Conservation (phyloP, 805 yeast species). For the Nematodospora valgi region DNA sequence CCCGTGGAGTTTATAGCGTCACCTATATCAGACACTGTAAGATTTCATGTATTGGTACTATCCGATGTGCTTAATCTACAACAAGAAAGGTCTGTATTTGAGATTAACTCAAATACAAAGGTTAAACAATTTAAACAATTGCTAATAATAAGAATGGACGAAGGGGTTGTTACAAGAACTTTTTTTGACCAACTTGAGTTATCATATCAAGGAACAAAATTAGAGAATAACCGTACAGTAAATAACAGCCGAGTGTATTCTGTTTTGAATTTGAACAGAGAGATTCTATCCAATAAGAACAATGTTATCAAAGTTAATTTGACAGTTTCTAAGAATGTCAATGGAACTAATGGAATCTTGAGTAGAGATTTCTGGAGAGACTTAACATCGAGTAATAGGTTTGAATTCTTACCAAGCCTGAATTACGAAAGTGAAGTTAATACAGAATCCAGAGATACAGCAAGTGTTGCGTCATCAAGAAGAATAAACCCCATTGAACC, state of each 20-base stretch:
- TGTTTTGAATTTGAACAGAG: constrained; percentile 11
- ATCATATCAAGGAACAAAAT: constrained; percentile 8
- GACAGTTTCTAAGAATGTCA: constrained; percentile 11
- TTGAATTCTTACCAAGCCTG: constrained; percentile 19
- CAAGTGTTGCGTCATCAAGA: background rate
- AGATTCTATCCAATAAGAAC: constrained; percentile 6
- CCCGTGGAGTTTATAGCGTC: constrained; percentile 13
- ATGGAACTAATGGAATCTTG: constrained; percentile 22
- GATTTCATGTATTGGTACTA: constrained; percentile 16
- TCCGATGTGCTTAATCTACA: constrained; percentile 16
- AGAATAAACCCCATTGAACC: constrained; percentile 16
- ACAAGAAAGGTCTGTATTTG: constrained; percentile 17
- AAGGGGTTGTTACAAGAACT: constrained; percentile 20
- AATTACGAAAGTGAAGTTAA: background rate
- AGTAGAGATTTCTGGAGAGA: constrained; percentile 25
- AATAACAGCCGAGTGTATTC: constrained; percentile 10
- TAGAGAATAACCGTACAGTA: constrained; percentile 1
- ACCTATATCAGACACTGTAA: constrained; percentile 1
- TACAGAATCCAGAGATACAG: background rate
- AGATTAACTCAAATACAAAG: constrained; percentile 17
- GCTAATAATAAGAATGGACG: constrained; percentile 19
- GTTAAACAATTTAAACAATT: constrained; percentile 17
- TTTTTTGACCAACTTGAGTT: constrained; percentile 24
- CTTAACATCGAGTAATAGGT: constrained; percentile 16
- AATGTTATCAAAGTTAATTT: constrained; percentile 14